phyloP scores from a whole-genome alignment of 2,329 filamentous ascomycete genomes.

The Cercospora canescens region DNA sequence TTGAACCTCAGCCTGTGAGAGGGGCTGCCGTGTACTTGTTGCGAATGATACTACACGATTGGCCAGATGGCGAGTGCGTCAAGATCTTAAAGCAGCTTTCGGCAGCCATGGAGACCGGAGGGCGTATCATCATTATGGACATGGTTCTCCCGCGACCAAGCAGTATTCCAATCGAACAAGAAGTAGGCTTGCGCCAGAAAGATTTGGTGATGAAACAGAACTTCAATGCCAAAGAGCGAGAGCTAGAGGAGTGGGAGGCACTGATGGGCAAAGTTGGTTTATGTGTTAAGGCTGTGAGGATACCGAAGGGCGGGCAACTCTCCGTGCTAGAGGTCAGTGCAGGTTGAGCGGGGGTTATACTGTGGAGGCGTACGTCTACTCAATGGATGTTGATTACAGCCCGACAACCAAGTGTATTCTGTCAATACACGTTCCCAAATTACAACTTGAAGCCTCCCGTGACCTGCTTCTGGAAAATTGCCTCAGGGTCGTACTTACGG shows the following conservation, averaged over 20 bases:
- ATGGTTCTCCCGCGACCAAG: conserved; percentile 2
- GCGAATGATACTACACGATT: conserved; percentile 17
- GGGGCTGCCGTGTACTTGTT: conserved; percentile 4
- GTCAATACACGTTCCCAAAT: too few relatives aligned
- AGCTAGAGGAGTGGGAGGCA: conserved; percentile 5
- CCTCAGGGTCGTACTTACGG: conserved; percentile 37
- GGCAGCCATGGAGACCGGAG: neutral
- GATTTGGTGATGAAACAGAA: conserved; percentile 8
- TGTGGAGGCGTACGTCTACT: too few relatives aligned
- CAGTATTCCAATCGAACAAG: neutral
- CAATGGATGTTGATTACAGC: too few relatives aligned
- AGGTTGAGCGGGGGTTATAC: too few relatives aligned
- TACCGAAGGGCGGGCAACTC: neutral
- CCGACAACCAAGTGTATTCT: too few relatives aligned
- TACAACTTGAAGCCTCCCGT: conserved; percentile 40
- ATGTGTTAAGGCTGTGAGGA: neutral
- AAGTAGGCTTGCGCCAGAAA: neutral
- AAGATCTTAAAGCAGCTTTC: conserved; percentile 17
- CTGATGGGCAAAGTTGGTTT: neutral
- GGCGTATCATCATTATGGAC: neutral
- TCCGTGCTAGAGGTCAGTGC: neutral
- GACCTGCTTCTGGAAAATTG: conserved; percentile 37
- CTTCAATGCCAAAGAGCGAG: conserved; percentile 9
- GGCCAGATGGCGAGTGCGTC: conserved; percentile 3
- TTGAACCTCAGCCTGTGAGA: conserved; percentile 7